Evolutionary conservation across 2,329 filamentous ascomycete species (phyloP), one percentile per base, ranked within the genome.

Genomic region (Fusarium anguioides): DNA sequence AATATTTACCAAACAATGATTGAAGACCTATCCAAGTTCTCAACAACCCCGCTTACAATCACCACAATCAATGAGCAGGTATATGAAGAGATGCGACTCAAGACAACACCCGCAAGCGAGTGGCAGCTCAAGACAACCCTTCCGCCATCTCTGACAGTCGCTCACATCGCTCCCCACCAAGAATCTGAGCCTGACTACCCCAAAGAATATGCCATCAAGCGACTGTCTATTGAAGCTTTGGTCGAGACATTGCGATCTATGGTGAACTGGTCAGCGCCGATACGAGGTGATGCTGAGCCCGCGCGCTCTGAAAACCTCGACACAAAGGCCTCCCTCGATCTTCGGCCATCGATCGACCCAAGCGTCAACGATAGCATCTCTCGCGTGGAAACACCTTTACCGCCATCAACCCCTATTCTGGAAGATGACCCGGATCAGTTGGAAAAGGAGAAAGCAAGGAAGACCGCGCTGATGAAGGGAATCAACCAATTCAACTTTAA

Each of bases 401-500:
- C 75, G 0, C 87, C 89, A 9, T 90, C 87, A 8, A 94, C 92
- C 0, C 91, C 89, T 20, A 81, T 89, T 4, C 79, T 88, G 5
- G 94, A 97, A 57, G 96, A 99, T 74, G 96, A 99, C 73, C 95
- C 95, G 0, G 93, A 89, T 64, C 91, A 97, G 72, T 83, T 99
- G n/a, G 96, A 98, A 74, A 96, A 91, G 77, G 93, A 94, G 55
- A 98, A 98, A 80, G 92, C 94, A 61, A 87, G 91, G 64, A 99
- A 99, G 81, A 98, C 93, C 8, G 96, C 96, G 0, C 81, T 98
- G 62, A 92, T 90, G 50, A 96, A 97, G 72, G 95, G 92, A 3
- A 91, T 97, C 53, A 89, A 90, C 47, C 91, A 93, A 64, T 99
- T 99, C 84, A 99, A 99, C 77, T 97, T 95, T 83, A 99, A 99